phyloP scores from a whole-genome alignment of 306 rosid genomes.

The Trichosanthes cucumerina region DNA sequence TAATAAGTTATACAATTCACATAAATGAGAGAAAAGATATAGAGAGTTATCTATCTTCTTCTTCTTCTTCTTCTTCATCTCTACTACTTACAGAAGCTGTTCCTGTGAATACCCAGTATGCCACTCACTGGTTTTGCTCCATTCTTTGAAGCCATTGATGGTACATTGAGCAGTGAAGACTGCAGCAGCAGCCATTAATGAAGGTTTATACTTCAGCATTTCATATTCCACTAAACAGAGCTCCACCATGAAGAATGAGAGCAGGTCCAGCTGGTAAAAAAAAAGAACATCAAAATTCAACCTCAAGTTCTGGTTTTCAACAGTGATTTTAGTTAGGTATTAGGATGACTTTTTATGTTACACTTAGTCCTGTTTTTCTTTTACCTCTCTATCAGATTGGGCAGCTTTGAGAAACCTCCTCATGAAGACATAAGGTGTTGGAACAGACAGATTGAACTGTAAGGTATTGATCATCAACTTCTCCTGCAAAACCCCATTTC shows the following conservation, averaged over 20 bases:
- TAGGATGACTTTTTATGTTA: too few relatives aligned
- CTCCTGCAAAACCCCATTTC: constrained; percentile 24
- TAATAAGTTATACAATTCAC: background rate
- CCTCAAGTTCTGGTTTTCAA: background rate
- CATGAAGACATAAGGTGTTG: constrained; percentile 49
- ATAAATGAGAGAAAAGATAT: background rate
- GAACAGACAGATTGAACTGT: constrained; percentile 48
- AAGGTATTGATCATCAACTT: constrained; percentile 38
- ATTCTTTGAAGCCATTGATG: constrained; percentile 40
- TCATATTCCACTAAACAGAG: constrained; percentile 68
- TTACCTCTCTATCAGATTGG: constrained; percentile 33
- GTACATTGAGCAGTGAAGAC: constrained; percentile 64
- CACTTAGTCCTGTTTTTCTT: background rate
- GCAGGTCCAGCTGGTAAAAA: constrained; percentile 45
- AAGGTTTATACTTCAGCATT: constrained; percentile 64
- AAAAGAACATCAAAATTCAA: background rate
- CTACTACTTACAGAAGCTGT: constrained; percentile 62
- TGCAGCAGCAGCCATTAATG: constrained; percentile 78
- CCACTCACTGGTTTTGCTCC: constrained; percentile 76
- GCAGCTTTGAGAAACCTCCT: constrained; percentile 52
- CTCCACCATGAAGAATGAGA: constrained; percentile 71
- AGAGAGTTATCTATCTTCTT: background rate
- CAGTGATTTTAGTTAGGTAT: background rate
- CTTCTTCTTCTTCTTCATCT: too few relatives aligned
- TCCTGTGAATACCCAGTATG: constrained; percentile 53